These are phyloP conservation scores for Neonectria punicea DNA, from an alignment of 2,329 filamentous ascomycete species.

Conservation along the genomic window DNA sequence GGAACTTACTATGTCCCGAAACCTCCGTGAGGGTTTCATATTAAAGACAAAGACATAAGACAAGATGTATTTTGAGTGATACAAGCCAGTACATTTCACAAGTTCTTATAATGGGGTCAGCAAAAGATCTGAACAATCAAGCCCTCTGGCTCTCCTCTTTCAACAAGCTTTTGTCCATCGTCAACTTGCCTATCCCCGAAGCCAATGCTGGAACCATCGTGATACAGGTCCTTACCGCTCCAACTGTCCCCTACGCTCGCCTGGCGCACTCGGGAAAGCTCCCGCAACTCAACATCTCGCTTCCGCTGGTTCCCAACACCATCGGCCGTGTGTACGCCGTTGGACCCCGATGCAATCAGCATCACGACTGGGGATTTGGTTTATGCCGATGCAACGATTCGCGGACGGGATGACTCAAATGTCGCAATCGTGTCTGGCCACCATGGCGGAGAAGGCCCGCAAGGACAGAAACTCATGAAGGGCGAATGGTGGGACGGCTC, in stretches of 20 bases:
- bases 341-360: background rate
- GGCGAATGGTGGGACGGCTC: background rate
- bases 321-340: slow-evolving; percentile 13
- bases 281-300: slow-evolving; percentile 5
- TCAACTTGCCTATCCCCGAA: slow-evolving; percentile 6
- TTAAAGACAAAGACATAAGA: too few species aligned
- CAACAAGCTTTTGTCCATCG: background rate
- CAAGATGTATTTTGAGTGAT: too few species aligned
- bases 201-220: slow-evolving; percentile 12
- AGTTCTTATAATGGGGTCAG: slow-evolving; percentile 3
- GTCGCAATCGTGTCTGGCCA: slow-evolving; percentile 21
- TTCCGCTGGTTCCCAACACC: slow-evolving; percentile 16
- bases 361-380: slow-evolving; percentile 10
- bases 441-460: slow-evolving; percentile 3
- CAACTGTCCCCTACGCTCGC: slow-evolving; percentile 2
- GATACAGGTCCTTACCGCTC: slow-evolving; percentile 10
- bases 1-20: too few species aligned
- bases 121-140: background rate
- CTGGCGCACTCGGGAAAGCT: slow-evolving; percentile 14
- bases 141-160: slow-evolving; percentile 18
- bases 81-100: too few species aligned
- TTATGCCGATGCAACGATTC: slow-evolving; percentile 12
- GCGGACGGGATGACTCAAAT: slow-evolving; percentile 11
- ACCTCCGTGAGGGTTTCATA: too few species aligned
- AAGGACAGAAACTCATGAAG: slow-evolving; percentile 4